These are phyloP conservation scores for Arctostaphylos glauca DNA, from an alignment of 148 eudicot species.

Conservation along the genomic window DNA sequence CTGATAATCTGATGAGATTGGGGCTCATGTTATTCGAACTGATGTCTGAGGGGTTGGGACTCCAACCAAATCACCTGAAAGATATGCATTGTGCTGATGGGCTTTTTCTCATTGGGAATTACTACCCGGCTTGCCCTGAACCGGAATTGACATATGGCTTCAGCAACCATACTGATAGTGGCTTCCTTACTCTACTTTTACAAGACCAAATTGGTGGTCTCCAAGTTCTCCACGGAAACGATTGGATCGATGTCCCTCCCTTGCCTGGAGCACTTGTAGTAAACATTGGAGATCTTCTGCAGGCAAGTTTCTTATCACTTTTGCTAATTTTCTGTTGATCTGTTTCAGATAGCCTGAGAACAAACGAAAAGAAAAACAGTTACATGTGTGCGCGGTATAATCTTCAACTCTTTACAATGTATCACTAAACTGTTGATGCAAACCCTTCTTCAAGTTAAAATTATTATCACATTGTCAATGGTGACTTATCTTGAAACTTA, in stretches of 20 bases:
- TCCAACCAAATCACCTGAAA: conserved; percentile 14
- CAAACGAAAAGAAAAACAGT: background rate
- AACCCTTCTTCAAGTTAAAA: background rate
- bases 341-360: background rate
- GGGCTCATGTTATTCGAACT: conserved; percentile 20
- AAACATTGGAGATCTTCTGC: conserved; percentile 42
- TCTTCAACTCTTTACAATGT: background rate
- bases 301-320: conserved; percentile 16
- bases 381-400: background rate
- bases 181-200: conserved; percentile 34
- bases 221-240: conserved; percentile 36
- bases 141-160: conserved; percentile 45
- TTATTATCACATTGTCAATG: background rate
- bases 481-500: background rate
- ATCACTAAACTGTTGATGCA: background rate
- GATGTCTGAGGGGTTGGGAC: conserved; percentile 24
- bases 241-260: conserved; percentile 46
- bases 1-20: conserved; percentile 7
- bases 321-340: background rate
- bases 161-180: conserved; percentile 35
- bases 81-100: conserved; percentile 26
- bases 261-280: conserved; percentile 34
- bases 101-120: conserved; percentile 24
- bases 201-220: conserved; percentile 48
- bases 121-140: conserved; percentile 53